Evolutionary conservation across 108 stramenopile species (phyloP).

Genomic region (Cyclotella choctawhatcheeana): DNA sequence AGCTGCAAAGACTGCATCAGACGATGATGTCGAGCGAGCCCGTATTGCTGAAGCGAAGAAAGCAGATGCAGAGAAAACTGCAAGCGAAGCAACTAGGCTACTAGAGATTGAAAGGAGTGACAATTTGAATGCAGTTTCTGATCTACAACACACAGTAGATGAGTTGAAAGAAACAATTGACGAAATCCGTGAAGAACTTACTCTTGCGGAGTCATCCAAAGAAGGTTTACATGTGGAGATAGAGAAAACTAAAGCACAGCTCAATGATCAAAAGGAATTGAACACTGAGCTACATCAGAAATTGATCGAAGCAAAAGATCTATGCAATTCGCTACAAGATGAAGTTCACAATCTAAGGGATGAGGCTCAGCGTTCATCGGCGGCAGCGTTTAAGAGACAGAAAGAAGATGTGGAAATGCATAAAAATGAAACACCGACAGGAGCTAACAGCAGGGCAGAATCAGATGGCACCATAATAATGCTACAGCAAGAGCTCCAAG

Average conservation of each 20-base stretch:
- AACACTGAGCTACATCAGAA: slow-evolving; percentile 40
- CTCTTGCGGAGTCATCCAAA: slow-evolving; percentile 33
- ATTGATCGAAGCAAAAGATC: slow-evolving; percentile 30
- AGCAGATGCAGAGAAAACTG: slow-evolving; percentile 62
- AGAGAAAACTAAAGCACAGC: slow-evolving; percentile 21
- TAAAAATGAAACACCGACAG: slow-evolving; percentile 10
- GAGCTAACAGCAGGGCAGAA: slow-evolving; percentile 29
- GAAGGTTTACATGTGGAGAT: slow-evolving; percentile 46
- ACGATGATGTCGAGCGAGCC: slow-evolving; percentile 72
- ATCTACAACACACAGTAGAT: slow-evolving; percentile 50
- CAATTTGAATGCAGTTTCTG: slow-evolving; percentile 33
- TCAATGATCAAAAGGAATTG: slow-evolving; percentile 26
- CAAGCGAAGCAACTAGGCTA: slow-evolving; percentile 23
- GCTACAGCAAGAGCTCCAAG: slow-evolving; percentile 79
- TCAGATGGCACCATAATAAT: slow-evolving; percentile 80
- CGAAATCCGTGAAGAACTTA: slow-evolving; percentile 20
- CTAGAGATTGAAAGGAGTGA: slow-evolving; percentile 25
- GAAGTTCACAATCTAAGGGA: slow-evolving; percentile 42
- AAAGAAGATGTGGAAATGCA: slow-evolving; percentile 23
- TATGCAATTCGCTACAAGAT: slow-evolving; percentile 38
- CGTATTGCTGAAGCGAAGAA: slow-evolving; percentile 62
- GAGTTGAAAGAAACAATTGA: slow-evolving; percentile 40
- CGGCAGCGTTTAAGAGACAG: slow-evolving; percentile 50
- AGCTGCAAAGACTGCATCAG: slow-evolving; percentile 70
- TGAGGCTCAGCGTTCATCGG: slow-evolving; percentile 48